Percentiles rank a stretch among this genome's conserved stretches.
Conservation (phyloP, 352 stramenopile species). For the Globisporangium spinosum region DNA sequence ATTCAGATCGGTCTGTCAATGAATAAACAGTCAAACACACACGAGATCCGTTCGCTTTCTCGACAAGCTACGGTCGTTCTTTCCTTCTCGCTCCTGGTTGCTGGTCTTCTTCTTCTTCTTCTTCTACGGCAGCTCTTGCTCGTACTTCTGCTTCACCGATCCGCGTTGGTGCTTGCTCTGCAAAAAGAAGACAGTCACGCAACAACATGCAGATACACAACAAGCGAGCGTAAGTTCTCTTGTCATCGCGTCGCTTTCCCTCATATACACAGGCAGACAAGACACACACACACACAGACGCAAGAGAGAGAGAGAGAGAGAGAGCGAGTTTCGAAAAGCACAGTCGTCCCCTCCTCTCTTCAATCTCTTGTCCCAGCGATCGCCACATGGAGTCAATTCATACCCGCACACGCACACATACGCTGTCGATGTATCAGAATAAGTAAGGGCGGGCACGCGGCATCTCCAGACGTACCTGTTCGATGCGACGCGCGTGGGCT, state of each 20-base stretch:
- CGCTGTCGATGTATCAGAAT: conserved; percentile 11
- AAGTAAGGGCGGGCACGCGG: background rate
- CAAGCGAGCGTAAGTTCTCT: conserved; percentile 13
- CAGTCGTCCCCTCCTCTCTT: background rate
- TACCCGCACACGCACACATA: background rate
- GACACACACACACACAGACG: background rate
- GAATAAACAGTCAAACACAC: background rate
- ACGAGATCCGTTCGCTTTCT: conserved; percentile 20
- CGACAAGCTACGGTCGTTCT: conserved; percentile 11
- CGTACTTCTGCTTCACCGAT: background rate
- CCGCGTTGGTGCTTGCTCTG: conserved; percentile 5
- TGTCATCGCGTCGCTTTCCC: background rate
- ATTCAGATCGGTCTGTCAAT: background rate
- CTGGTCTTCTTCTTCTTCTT: background rate
- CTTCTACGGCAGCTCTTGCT: conserved; percentile 4
- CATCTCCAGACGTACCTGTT: conserved; percentile 5
- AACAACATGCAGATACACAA: background rate
- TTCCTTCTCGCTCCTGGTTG: conserved; percentile 1
- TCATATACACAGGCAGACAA: conserved; percentile 16
- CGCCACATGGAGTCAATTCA: background rate
- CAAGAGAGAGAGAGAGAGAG: conserved; percentile 6
- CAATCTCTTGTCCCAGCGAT: conserved; percentile 9
- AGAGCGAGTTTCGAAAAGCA: conserved; percentile 20
- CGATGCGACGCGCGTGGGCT: conserved; percentile 2
- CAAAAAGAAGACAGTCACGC: background rate